These are phyloP conservation scores for Ceratobasidium sp. DNA, from an alignment of 1,284 basidiomycete species.

Conservation along the genomic window DNA sequence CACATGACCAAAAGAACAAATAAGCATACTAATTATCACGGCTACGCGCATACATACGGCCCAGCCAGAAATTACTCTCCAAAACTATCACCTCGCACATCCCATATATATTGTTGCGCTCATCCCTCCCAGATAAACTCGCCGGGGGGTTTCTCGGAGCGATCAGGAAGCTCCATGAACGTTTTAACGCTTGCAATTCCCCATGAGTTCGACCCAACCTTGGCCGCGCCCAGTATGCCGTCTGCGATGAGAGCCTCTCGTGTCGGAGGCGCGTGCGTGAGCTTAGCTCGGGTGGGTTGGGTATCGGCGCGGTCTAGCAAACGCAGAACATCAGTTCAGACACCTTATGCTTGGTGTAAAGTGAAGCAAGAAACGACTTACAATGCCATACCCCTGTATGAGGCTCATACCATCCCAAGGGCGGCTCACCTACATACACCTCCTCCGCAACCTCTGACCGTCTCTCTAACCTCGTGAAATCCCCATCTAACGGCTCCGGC, in stretches of 20 bases:
- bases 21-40: constrained; percentile 23
- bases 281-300: constrained; percentile 71
- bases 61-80: not conserved
- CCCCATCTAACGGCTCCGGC: constrained; percentile 37
- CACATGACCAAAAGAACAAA: constrained; percentile 11
- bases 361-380: constrained; percentile 55
- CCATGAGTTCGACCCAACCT: constrained; percentile 79
- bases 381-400: constrained; percentile 75
- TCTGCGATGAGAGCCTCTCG: constrained; percentile 58
- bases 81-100: not conserved
- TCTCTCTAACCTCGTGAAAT: constrained; percentile 36
- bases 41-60: not conserved
- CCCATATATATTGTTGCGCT: no score
- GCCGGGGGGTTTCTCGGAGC: not conserved
- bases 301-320: constrained; percentile 72
- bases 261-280: constrained; percentile 66
- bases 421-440: constrained; percentile 54
- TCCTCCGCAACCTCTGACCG: constrained; percentile 46
- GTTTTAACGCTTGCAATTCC: constrained; percentile 81
- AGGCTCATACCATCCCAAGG: constrained; percentile 76
- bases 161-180: constrained; percentile 61
- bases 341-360: not conserved
- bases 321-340: constrained; percentile 25
- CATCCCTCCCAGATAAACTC: constrained; percentile 31
- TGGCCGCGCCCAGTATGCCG: constrained; percentile 67